Evolutionary conservation across 352 stramenopile genomes (phyloP), one percentile per base, ranked within the genome.

Genomic region (Globisporangium acanthophoron): DNA sequence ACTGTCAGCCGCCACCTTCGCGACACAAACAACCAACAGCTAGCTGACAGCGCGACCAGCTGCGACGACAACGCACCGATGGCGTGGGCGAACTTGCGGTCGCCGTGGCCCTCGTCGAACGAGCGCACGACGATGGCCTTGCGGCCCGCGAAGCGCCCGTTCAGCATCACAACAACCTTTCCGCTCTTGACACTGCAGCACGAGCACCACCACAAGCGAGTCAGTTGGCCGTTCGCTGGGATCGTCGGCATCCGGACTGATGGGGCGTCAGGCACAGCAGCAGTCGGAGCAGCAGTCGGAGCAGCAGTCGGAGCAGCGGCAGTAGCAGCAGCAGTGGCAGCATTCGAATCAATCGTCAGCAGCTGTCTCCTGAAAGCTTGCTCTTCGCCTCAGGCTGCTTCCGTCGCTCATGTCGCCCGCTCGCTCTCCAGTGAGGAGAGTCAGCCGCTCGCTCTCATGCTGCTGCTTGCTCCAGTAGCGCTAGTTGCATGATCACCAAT

Each of bases 91-190:
- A 99, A 99, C 71, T 97, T 97, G 81, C 97, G 96, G 75, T 98
- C 93, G 54, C 77, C 87, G 55, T 81, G 92, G 66, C 96, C 97
- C 62, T 99, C 95, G 70, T 99, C 97, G 74, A 96, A 98, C 59
- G 96, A 97, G 89, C 99, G 99, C 50, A 99, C 96, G 59, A 99
- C 96, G 58, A 99, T 96, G 65, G 97, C 97, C 87, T 99, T 99
- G 79, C 97, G 96, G 73, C 97, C 97, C 60, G 97, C 97, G 76
- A 99, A 98, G 70, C 97, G 94, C 74, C 97, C 97, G 67, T 97
- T 96, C 72, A 99, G 88, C 75, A 99, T 78, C 70, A 99, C 95
- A 71, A 99, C 97, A 78, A 99, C 96, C 82, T 99, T 99, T 94
- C 97, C 97, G 71, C 87, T 94, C 87, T 98, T 98, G 71, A 98